These are phyloP conservation scores for Colletotrichum sp. DNA, from an alignment of 2,329 filamentous ascomycete genomes.

Conservation along the genomic window DNA sequence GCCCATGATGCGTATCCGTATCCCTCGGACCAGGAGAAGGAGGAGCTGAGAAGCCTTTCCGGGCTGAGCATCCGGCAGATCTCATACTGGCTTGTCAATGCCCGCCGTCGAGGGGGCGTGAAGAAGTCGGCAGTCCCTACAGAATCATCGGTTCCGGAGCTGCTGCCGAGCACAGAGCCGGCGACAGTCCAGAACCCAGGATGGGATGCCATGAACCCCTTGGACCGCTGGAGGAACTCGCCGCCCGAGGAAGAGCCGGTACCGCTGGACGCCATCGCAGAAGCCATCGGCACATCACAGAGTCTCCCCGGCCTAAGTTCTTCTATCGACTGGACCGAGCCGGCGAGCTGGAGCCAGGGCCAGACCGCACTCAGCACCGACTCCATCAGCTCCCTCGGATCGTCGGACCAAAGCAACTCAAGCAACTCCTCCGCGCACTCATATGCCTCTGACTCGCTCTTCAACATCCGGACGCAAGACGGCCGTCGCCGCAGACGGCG, in stretches of 20 bases:
- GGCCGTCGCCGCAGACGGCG: background rate
- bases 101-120: background rate
- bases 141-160: background rate
- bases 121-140: fast-evolving
- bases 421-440: background rate
- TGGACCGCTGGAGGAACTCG: background rate
- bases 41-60: background rate
- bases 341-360: background rate
- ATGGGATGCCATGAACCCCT: background rate
- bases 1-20: background rate
- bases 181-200: background rate
- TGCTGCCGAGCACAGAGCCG: background rate
- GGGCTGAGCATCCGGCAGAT: background rate
- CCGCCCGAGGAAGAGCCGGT: background rate
- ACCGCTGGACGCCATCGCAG: background rate
- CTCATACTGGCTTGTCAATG: background rate
- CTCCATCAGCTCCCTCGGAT: background rate
- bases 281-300: background rate
- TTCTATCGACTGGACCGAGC: background rate
- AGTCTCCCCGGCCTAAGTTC: background rate
- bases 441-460: background rate
- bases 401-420: background rate
- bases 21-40: background rate
- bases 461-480: background rate
- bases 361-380: background rate